Conservation (phyloP, 2,329 filamentous ascomycete genomes). For the Diplodia mutila region DNA sequence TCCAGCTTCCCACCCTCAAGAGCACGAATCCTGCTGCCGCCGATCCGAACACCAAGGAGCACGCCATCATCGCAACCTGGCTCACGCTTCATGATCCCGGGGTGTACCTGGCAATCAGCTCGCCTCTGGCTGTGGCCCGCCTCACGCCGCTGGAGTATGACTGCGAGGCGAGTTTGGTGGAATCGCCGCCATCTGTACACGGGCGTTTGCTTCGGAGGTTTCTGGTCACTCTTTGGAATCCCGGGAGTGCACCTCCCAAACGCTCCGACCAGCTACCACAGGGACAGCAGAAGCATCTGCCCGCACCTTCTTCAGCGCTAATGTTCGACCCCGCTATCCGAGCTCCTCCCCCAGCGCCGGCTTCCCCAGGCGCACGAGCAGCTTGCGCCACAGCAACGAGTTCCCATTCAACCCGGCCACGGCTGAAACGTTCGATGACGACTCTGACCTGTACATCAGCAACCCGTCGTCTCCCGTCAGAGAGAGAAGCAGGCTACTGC, state of each 20-base stretch:
- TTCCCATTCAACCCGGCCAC: not conserved
- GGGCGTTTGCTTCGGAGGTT: no score
- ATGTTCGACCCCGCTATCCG: no score
- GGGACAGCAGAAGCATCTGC: not conserved
- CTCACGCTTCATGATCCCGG: not conserved
- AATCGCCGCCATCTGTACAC: no score
- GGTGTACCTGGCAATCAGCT: no score
- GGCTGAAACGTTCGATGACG: not conserved
- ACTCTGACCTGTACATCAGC: not conserved
- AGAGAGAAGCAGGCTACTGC: not conserved
- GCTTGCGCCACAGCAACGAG: constrained; percentile 5
- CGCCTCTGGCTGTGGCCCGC: no score
- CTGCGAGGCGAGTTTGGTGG: no score
- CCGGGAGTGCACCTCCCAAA: not conserved
- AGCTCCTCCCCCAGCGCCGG: no score
- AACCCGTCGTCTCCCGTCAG: not conserved
- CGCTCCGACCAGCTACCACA: not conserved
- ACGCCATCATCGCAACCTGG: constrained; percentile 2
- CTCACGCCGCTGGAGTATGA: no score
- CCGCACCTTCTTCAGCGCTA: not conserved
- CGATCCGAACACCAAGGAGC: not conserved
- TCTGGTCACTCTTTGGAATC: no score
- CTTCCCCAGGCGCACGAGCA: not conserved
- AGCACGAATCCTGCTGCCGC: not conserved
- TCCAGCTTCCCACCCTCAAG: not conserved